These are phyloP conservation scores for Tolypocladium inflatum DNA, from an alignment of 2,329 filamentous ascomycete species.

Conservation along the genomic window DNA sequence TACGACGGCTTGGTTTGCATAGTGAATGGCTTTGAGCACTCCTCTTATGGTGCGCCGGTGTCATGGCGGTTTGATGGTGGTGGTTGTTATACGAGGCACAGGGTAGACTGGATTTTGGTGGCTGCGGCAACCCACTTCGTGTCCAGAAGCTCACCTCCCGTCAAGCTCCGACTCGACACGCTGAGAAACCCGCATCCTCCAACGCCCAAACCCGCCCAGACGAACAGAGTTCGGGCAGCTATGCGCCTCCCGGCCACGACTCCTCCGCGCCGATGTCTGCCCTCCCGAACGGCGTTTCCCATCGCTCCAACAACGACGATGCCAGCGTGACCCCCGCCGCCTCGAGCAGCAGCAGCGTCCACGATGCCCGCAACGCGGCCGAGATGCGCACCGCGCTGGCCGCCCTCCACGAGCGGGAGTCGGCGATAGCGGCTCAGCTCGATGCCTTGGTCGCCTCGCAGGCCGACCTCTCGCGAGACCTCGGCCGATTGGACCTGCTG, in stretches of 20 bases:
- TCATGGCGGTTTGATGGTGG: neutral
- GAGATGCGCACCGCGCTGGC: conserved; percentile 73
- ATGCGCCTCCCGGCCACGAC: conserved; percentile 31
- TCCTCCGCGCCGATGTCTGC: conserved; percentile 36
- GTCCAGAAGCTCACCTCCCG: neutral
- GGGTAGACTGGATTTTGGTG: neutral
- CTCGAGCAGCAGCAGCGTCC: conserved; percentile 32
- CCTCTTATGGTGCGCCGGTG: neutral
- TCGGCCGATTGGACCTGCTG: conserved; percentile 79
- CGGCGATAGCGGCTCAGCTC: conserved; percentile 62
- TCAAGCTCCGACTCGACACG: neutral
- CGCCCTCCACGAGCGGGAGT: conserved; percentile 67
- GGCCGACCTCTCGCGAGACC: conserved; percentile 75
- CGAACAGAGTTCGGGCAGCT: conserved; percentile 17
- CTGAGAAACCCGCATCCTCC: neutral
- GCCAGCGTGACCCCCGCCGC: conserved; percentile 14
- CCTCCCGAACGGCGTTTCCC: conserved; percentile 33
- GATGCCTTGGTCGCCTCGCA: conserved; percentile 73
- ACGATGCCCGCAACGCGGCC: conserved; percentile 62
- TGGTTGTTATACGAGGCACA: neutral
- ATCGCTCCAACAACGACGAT: conserved; percentile 22
- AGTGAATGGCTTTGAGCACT: neutral
- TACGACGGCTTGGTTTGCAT: too few relatives aligned
- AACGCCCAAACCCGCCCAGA: neutral
- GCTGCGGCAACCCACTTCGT: neutral